phyloP scores from a whole-genome alignment of 2,329 filamentous ascomycete genomes.

The Aspergillus pseudotamarii region DNA sequence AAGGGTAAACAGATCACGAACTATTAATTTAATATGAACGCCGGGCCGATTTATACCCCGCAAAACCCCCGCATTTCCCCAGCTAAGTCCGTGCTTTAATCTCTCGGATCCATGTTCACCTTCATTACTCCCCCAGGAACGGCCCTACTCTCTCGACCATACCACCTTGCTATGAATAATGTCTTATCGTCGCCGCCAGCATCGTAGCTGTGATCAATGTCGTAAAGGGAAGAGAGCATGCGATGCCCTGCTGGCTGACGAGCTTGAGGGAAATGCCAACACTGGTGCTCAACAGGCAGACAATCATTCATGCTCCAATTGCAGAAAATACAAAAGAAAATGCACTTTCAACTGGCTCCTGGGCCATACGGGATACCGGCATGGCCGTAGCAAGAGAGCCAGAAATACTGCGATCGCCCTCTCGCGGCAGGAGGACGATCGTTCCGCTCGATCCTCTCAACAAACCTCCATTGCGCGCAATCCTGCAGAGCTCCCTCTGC shows the following conservation, averaged over 20 bases:
- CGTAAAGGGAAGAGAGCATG: constrained; percentile 13
- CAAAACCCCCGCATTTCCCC: neutral
- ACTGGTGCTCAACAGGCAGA: neutral
- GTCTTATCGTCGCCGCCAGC: constrained; percentile 6
- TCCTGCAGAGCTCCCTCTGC: neutral
- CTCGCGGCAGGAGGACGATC: neutral
- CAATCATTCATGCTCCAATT: neutral
- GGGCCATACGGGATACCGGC: neutral
- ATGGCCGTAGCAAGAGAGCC: neutral
- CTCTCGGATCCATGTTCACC: neutral
- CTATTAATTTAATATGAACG: neutral
- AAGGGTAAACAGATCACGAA: neutral
- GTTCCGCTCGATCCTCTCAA: neutral
- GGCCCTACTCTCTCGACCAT: neutral
- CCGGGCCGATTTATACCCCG: neutral
- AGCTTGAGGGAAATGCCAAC: neutral
- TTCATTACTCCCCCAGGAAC: neutral
- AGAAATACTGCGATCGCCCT: neutral
- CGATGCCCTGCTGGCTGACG: constrained; percentile 9
- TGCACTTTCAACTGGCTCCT: neutral
- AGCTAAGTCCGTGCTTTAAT: neutral
- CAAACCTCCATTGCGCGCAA: neutral
- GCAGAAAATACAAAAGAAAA: neutral
- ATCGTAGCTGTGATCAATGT: constrained; percentile 14
- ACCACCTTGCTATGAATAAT: neutral